Evolutionary conservation across 768 basidiomycete species (phyloP), one percentile per base, ranked within the genome.

Genomic region (Boletus huronensis): DNA sequence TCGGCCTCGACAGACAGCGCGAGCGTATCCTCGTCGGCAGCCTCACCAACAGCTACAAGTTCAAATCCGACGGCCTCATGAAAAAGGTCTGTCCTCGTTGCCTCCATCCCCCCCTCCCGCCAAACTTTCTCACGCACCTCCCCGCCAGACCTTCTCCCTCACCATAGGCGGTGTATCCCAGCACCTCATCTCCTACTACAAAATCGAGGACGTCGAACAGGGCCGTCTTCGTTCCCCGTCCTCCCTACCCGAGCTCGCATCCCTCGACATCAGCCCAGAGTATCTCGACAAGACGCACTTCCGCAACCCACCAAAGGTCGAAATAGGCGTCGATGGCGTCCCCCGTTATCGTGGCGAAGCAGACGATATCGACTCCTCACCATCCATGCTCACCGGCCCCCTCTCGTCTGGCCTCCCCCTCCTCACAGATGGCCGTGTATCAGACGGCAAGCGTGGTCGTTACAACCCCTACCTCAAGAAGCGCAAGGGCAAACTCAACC

Each of bases 161-260:
- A 85, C 85, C 21, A 92, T 94, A 55, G 79, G 79, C 52, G 91
- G 90, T 25, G 88, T 88, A 34, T 80, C 91, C 1, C 93, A 97
- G 65, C 95, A 97, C 69, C 80, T 97, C 52, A 90, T 98, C 48
- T 94, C 93, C 5, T 98, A 98, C 75, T 98, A 97, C 77, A 87
- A 86, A 62, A 80, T 95, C 50, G 87, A 91, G 57, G 96, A 98
- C 68, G 93, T 97, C 28, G 82, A 90, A 53, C 83, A 84, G 44
- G 95, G 94, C 14, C 87, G 92, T 29, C 82, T 98, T 13, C 86
- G 93, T 34, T 80, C 89, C 0, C 95, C 96, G 0, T 95, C 92
- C 0, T 87, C 90, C 3, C 77, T 95, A 0, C 89, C 92, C 0
- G 93, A 98, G 69, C 80, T 98, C 21, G 86, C 87, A 0, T 82